Conservation (phyloP, 2,329 filamentous ascomycete species). For the Alternaria arborescens region DNA sequence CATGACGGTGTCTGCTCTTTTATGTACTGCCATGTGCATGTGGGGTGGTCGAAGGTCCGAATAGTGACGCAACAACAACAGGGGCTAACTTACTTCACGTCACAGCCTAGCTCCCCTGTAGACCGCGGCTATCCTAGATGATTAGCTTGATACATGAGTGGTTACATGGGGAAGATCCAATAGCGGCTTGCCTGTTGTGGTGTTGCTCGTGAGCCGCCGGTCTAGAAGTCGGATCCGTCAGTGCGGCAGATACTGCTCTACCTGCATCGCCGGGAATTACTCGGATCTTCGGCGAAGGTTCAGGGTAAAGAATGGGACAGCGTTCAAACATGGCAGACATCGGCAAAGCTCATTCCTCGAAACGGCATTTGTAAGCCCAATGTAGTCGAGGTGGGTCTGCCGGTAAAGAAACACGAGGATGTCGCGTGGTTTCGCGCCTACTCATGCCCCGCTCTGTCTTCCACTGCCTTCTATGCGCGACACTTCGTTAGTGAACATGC, state of each 20-base stretch:
- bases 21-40: constrained; percentile 24
- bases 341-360: not conserved
- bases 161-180: not conserved
- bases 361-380: constrained; percentile 16
- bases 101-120: constrained; percentile 9
- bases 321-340: constrained; percentile 1
- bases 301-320: not conserved
- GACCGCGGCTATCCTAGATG: constrained; percentile 6
- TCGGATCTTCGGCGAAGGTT: not conserved
- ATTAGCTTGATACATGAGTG: constrained; percentile 5
- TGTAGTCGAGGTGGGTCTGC: constrained; percentile 8
- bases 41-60: constrained; percentile 23
- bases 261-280: constrained; percentile 6
- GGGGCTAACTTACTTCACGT: constrained; percentile 14
- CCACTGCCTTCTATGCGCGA: constrained; percentile 9
- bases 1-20: constrained; percentile 14
- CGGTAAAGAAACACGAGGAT: constrained; percentile 6
- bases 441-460: constrained; percentile 8
- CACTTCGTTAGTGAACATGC: not conserved
- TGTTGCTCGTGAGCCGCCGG: constrained; percentile 4
- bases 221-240: not conserved
- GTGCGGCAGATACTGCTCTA: not conserved
- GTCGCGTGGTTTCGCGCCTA: constrained; percentile 11
- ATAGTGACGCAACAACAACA: constrained; percentile 35
- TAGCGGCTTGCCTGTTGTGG: not conserved